These are phyloP conservation scores for Salix arbutifolia DNA, from an alignment of 345 rosid genomes.

Conservation along the genomic window DNA sequence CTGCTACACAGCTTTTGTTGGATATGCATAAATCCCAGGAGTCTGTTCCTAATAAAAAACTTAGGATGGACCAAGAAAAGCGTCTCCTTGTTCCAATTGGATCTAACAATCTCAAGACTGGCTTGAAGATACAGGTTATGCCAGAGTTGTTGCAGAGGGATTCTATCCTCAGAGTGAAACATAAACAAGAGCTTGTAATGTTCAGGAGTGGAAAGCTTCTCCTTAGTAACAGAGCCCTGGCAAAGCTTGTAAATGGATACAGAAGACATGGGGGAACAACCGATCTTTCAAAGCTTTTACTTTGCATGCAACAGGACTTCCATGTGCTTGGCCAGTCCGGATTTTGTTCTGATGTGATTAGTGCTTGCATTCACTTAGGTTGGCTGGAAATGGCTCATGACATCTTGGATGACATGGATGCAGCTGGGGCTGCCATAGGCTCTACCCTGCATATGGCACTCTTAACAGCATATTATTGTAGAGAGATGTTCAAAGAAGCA, in stretches of 20 bases:
- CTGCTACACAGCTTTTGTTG: constrained; percentile 56
- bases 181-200: constrained; percentile 37
- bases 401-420: constrained; percentile 71
- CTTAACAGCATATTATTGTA: constrained; percentile 48
- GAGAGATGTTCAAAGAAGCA: constrained; percentile 56
- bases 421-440: constrained; percentile 39
- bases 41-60: constrained; percentile 20
- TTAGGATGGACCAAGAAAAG: constrained; percentile 22
- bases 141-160: constrained; percentile 55
- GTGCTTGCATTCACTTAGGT: constrained; percentile 55
- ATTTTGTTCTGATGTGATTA: constrained; percentile 49
- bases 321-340: constrained; percentile 13
- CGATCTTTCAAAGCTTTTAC: constrained; percentile 55
- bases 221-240: constrained; percentile 47
- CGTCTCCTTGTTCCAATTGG: constrained; percentile 63
- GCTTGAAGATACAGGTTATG: constrained; percentile 52
- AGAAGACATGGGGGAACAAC: constrained; percentile 42
- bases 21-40: constrained; percentile 37
- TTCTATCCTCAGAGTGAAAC: constrained; percentile 33
- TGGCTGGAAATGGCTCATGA: constrained; percentile 88
- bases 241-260: constrained; percentile 58
- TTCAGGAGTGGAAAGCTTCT: constrained; percentile 48
- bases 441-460: constrained; percentile 38
- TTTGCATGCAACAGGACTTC: constrained; percentile 32
- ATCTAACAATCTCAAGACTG: constrained; percentile 53